Conservation (phyloP, 768 basidiomycete genomes). For the Mycena pura region DNA sequence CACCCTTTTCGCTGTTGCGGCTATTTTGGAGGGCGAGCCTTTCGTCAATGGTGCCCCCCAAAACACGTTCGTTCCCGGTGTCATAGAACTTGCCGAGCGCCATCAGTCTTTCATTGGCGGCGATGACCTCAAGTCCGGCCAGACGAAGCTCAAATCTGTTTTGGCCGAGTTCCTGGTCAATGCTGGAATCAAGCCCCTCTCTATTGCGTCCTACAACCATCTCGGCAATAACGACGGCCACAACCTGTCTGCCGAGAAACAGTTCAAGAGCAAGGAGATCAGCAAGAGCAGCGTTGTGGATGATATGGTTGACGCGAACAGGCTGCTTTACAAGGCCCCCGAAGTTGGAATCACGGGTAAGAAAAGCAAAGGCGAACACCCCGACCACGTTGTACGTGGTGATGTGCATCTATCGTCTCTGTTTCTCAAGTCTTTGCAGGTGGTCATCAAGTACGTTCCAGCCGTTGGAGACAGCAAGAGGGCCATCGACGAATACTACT, state of each 20-base stretch:
- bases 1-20: constrained; percentile 92
- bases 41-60: constrained; percentile 98
- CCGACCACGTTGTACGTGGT: constrained; percentile 77
- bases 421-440: background rate
- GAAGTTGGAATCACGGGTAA: constrained; percentile 56
- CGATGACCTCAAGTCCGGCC: constrained; percentile 97
- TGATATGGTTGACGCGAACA: constrained; percentile 96
- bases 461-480: constrained; percentile 97
- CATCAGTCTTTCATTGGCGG: constrained; percentile 93
- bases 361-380: constrained; percentile 89
- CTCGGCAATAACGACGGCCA: constrained; percentile 98
- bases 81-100: constrained; percentile 90
- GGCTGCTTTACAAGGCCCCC: constrained; percentile 87
- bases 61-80: constrained; percentile 98
- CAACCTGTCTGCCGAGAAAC: constrained; percentile 87
- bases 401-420: background rate
- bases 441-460: constrained; percentile 97
- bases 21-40: constrained; percentile 93
- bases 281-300: constrained; percentile 97
- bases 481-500: constrained; percentile 99
- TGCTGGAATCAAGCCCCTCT: constrained; percentile 96
- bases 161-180: constrained; percentile 98
- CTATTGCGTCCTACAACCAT: constrained; percentile 98
- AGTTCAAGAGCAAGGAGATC: constrained; percentile 99
- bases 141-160: constrained; percentile 97